Conservation (phyloP, 2,329 filamentous ascomycete genomes). For the Hortaea werneckii region DNA sequence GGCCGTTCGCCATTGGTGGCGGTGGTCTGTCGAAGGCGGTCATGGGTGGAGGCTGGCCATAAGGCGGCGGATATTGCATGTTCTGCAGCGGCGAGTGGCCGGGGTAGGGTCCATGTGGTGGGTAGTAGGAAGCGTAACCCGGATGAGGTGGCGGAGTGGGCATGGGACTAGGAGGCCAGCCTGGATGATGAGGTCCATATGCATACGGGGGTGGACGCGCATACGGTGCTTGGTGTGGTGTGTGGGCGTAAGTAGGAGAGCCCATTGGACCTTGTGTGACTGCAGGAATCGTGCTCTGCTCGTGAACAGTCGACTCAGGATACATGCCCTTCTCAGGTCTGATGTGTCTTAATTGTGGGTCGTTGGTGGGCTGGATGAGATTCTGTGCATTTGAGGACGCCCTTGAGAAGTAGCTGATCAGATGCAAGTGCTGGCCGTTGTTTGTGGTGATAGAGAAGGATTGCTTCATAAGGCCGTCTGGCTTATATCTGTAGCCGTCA, state of each 20-base stretch:
- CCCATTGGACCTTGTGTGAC: constrained; percentile 65
- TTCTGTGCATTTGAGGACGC: constrained; percentile 63
- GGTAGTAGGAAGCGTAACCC: constrained; percentile 25
- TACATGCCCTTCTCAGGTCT: constrained; percentile 90
- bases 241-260: constrained; percentile 45
- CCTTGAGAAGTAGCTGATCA: constrained; percentile 93
- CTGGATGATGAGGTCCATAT: constrained; percentile 24
- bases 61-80: constrained; percentile 25
- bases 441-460: constrained; percentile 98
- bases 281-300: constrained; percentile 68
- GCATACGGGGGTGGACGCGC: constrained; percentile 30
- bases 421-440: constrained; percentile 78
- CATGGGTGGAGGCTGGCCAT: constrained; percentile 15
- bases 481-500: constrained; percentile 89
- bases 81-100: constrained; percentile 23
- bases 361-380: constrained; percentile 70
- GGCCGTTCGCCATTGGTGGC: constrained; percentile 25
- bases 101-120: constrained; percentile 18
- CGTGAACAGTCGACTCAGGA: constrained; percentile 86
- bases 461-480: constrained; percentile 97
- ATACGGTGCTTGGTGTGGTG: constrained; percentile 37
- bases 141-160: constrained; percentile 28
- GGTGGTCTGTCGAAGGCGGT: constrained; percentile 31
- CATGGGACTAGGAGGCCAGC: constrained; percentile 35
- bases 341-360: constrained; percentile 70